Base-by-base conservation (phyloP, 805 yeast species). In the Naumovozyma baii region DNA sequence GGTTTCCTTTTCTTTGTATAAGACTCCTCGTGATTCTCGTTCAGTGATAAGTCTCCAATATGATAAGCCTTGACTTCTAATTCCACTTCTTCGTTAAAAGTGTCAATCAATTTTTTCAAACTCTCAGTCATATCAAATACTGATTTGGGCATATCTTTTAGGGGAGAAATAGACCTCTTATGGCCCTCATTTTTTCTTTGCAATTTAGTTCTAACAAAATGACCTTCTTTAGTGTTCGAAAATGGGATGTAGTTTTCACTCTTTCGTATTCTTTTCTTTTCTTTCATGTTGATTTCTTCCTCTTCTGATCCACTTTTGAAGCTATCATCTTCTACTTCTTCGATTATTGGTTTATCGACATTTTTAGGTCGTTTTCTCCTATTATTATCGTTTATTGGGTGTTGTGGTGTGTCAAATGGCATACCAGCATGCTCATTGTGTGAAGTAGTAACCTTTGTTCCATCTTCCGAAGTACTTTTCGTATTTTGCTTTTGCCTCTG, bases 401-500 rank as follows among this genome's bases (percentile, higher is more conserved):
- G 26, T 22, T 22, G 7, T 22, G 7, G 26, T 22, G 26, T 7
- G n/a, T n/a, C n/a, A n/a, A n/a, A n/a, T n/a, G n/a, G n/a, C n/a
- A n/a, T n/a, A n/a, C n/a, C n/a, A n/a, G n/a, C n/a, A n/a, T n/a
- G n/a, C n/a, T n/a, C n/a, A n/a, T n/a, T n/a, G n/a, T n/a, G n/a
- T n/a, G n/a, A n/a, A n/a, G n/a, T n/a, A n/a, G n/a, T n/a, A n/a
- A n/a, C n/a, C n/a, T n/a, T n/a, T n/a, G 25, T 37, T 37, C 39
- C 34, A 14, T 18, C 18, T n/a, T 38, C 33, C 12, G 20, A 34
- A 14, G 36, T 39, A 16, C 31, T 39, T n/a, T 26, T 31, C 13
- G 35, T 44, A 44, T 42, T 31, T 42, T 22, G 26, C 26, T 22
- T 22, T 22, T 22, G 7, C 7, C 26, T 41, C 35, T 52, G 57